Evolutionary conservation across 768 basidiomycete genomes (phyloP).

Genomic region (Suillus brevipes): DNA sequence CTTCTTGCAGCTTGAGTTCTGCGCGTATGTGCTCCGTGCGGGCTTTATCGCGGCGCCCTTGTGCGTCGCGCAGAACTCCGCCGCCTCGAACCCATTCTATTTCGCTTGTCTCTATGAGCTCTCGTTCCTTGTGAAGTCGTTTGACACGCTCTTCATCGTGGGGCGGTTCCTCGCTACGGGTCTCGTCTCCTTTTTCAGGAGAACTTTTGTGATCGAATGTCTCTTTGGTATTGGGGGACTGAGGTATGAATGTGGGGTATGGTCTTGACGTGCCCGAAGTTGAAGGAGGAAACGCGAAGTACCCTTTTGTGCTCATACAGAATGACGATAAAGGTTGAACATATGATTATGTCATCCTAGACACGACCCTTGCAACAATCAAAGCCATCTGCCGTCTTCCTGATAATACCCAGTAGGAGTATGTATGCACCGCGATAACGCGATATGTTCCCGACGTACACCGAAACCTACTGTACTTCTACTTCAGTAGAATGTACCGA

Average conservation of each 20-base stretch:
- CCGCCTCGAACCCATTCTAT: conserved; percentile 62
- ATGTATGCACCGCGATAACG: neutral
- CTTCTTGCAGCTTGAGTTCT: conserved; percentile 47
- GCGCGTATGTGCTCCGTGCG: conserved; percentile 49
- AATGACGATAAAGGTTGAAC: neutral
- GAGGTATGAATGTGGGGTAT: conserved; percentile 1
- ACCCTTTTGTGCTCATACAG: conserved; percentile 2
- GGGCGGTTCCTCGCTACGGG: neutral
- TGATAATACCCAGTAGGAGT: neutral
- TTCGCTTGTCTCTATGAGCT: conserved; percentile 50
- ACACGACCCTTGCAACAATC: neutral
- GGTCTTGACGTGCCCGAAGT: neutral
- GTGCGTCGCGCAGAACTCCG: conserved; percentile 51
- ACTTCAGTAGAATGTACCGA: neutral
- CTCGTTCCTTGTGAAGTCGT: conserved; percentile 36
- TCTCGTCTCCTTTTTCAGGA: conserved; percentile 2
- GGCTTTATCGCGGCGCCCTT: conserved; percentile 49
- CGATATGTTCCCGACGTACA: neutral
- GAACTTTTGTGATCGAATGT: neutral
- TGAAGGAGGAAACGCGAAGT: conserved; percentile 6
- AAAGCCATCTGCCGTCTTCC: neutral
- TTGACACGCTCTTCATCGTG: conserved; percentile 18
- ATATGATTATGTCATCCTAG: neutral
- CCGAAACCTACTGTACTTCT: neutral
- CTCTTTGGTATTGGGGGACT: neutral